Evolutionary conservation across 768 basidiomycete genomes (phyloP).

Genomic region (Pisolithus albus): DNA sequence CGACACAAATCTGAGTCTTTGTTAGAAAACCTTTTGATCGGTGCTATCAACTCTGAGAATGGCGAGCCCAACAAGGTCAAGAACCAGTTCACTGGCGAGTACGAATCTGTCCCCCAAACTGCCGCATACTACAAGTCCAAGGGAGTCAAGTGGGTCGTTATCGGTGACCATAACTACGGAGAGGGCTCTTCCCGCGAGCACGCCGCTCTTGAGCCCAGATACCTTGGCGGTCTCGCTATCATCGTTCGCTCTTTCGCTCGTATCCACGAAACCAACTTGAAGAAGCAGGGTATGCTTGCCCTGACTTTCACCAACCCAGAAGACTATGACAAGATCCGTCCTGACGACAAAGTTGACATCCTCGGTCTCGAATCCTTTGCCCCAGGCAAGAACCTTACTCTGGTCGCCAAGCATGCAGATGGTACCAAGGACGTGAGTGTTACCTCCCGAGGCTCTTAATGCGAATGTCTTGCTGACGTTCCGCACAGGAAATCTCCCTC

Average conservation of each 20-base stretch:
- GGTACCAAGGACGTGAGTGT: slow-evolving; percentile 58
- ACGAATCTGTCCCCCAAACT: slow-evolving; percentile 75
- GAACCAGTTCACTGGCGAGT: slow-evolving; percentile 86
- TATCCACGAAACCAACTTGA: slow-evolving; percentile 97
- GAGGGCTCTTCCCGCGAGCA: slow-evolving; percentile 98
- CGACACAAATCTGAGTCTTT: slow-evolving; percentile 1
- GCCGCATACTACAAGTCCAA: slow-evolving; percentile 84
- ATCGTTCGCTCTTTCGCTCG: slow-evolving; percentile 96
- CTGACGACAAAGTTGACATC: slow-evolving; percentile 85
- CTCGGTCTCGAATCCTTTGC: slow-evolving; percentile 82
- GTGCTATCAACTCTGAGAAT: slow-evolving; percentile 94
- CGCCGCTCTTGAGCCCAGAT: slow-evolving; percentile 93
- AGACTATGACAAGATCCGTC: slow-evolving; percentile 90
- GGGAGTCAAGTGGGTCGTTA: slow-evolving; percentile 93
- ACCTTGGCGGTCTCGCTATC: slow-evolving; percentile 91
- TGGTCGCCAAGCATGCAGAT: slow-evolving; percentile 76
- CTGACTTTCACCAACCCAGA: slow-evolving; percentile 87
- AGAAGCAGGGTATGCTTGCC: slow-evolving; percentile 99
- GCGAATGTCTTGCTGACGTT: slow-evolving; percentile 7
- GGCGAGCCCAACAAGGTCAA: slow-evolving; percentile 93
- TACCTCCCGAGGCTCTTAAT: background rate
- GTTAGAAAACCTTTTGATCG: slow-evolving; percentile 92
- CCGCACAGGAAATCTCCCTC: slow-evolving; percentile 55
- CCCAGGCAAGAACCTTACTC: slow-evolving; percentile 85
- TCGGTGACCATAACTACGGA: slow-evolving; percentile 95